Conservation (phyloP, 352 stramenopile genomes). For the Pythium insidiosum region DNA sequence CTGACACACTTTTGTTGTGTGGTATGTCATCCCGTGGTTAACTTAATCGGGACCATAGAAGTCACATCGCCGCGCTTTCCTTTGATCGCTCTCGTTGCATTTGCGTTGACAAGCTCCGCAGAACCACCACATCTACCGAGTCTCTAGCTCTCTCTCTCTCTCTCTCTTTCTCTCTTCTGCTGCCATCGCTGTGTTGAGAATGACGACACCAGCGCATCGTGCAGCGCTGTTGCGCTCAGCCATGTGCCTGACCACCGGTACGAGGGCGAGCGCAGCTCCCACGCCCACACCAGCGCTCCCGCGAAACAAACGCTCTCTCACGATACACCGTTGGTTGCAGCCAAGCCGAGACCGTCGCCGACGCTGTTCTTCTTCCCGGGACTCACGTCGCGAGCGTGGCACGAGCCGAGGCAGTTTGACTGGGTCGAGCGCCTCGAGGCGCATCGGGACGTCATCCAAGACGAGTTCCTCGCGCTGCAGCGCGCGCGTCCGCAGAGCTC, state of each 20-base stretch:
- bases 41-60: too few relatives aligned
- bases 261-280: background rate
- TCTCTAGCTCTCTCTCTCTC: too few relatives aligned
- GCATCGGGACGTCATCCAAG: constrained; percentile 48
- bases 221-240: constrained; percentile 65
- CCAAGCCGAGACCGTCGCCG: constrained; percentile 65
- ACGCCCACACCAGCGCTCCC: too few relatives aligned
- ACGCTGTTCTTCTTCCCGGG: constrained; percentile 79
- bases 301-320: background rate
- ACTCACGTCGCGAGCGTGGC: constrained; percentile 53
- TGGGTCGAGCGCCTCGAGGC: constrained; percentile 46
- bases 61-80: too few relatives aligned
- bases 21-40: too few relatives aligned
- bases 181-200: too few relatives aligned
- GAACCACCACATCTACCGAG: too few relatives aligned
- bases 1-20: too few relatives aligned
- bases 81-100: too few relatives aligned
- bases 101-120: too few relatives aligned
- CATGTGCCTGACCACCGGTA: constrained; percentile 71
- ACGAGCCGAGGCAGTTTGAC: constrained; percentile 45
- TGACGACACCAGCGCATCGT: constrained; percentile 26
- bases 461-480: constrained; percentile 49
- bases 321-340: constrained; percentile 8
- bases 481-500: constrained; percentile 19
- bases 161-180: too few relatives aligned